These are phyloP conservation scores for Echites panduratus DNA, from an alignment of 257 asterid species.

Conservation along the genomic window DNA sequence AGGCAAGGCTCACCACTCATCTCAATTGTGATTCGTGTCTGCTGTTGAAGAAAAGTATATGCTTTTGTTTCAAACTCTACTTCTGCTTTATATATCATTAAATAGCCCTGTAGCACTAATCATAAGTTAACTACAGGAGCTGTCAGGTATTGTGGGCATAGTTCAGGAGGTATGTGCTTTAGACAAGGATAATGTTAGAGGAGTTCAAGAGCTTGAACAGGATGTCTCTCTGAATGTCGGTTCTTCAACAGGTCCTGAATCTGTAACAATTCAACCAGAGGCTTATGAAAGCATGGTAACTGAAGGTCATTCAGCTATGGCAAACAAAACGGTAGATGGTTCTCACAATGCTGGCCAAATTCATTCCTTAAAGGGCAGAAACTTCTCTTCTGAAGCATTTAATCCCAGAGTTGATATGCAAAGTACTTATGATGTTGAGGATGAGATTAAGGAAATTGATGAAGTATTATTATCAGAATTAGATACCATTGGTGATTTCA, in stretches of 20 bases:
- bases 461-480: constrained; percentile 63
- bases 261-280: constrained; percentile 31
- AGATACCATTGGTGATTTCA: constrained; percentile 71
- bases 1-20: not conserved
- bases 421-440: constrained; percentile 48
- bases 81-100: too few relatives aligned
- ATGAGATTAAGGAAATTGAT: constrained; percentile 64
- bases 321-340: constrained; percentile 13
- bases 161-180: constrained; percentile 23
- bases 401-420: constrained; percentile 33
- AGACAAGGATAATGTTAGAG: constrained; percentile 28
- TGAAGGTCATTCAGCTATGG: constrained; percentile 20
- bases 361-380: constrained; percentile 10
- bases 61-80: too few relatives aligned
- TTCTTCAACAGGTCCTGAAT: constrained; percentile 50
- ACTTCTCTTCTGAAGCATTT: constrained; percentile 23
- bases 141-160: constrained; percentile 28
- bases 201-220: constrained; percentile 35
- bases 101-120: not conserved
- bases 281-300: constrained; percentile 29
- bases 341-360: constrained; percentile 15
- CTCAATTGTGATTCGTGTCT: not conserved
- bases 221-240: constrained; percentile 25
- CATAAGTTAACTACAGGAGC: constrained; percentile 35
- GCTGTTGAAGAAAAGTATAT: not conserved